phyloP scores from a whole-genome alignment of 1,284 basidiomycete genomes.

The Fomitopsis schrenkii region DNA sequence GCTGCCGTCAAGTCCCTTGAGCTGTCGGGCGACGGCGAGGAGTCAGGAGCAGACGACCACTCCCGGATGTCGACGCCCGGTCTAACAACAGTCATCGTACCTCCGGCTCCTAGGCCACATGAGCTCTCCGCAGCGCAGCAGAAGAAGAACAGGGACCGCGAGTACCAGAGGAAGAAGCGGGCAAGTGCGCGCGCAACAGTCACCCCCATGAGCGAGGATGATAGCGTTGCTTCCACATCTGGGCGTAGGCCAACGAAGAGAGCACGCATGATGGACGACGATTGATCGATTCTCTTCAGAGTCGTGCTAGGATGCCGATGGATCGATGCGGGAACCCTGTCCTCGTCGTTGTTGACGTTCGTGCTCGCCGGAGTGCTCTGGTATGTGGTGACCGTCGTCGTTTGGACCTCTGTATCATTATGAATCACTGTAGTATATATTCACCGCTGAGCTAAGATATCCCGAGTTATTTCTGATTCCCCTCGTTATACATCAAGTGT shows the following conservation, averaged over 20 bases:
- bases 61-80: conserved; percentile 53
- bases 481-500: conserved; percentile 48
- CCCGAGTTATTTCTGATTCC: conserved; percentile 1
- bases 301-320: neutral
- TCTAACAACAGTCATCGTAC: conserved; percentile 67
- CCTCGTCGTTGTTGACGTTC: neutral
- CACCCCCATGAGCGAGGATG: conserved; percentile 61
- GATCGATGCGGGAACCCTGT: neutral
- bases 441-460: conserved; percentile 8
- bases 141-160: conserved; percentile 69
- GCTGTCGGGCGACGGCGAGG: conserved; percentile 68
- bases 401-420: neutral
- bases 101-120: conserved; percentile 61
- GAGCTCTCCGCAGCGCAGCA: conserved; percentile 65
- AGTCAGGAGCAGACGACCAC: conserved; percentile 55
- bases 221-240: conserved; percentile 37
- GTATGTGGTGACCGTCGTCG: neutral
- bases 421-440: neutral
- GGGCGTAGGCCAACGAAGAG: conserved; percentile 58
- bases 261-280: conserved; percentile 56
- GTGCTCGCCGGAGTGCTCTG: neutral
- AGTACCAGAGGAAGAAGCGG: conserved; percentile 72
- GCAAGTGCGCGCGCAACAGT: conserved; percentile 55
- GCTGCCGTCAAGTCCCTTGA: conserved; percentile 57
- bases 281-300: conserved; percentile 20